These are phyloP conservation scores for Phycomyces nitens DNA, from an alignment of 192 early-diverging fungal genomes.

Conservation along the genomic window DNA sequence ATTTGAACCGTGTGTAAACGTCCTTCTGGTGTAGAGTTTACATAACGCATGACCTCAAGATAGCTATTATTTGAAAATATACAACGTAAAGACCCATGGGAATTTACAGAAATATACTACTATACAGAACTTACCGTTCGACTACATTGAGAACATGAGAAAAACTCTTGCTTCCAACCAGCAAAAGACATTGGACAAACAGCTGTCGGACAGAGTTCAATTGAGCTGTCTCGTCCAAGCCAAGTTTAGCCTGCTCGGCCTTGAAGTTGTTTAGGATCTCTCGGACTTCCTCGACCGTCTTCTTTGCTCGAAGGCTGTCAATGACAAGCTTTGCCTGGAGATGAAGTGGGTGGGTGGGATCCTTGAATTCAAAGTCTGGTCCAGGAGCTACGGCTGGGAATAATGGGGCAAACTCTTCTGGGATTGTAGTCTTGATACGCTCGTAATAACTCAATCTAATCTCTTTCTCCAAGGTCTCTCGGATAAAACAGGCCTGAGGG, in stretches of 20 bases:
- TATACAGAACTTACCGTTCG: slow-evolving; percentile 61
- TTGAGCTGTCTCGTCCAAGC: slow-evolving; percentile 32
- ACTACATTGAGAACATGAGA: slow-evolving; percentile 89
- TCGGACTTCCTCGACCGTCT: slow-evolving; percentile 45
- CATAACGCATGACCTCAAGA: slow-evolving; percentile 54
- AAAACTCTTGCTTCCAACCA: slow-evolving; percentile 91
- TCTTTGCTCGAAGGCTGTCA: slow-evolving; percentile 43
- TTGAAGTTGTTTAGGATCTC: slow-evolving; percentile 41
- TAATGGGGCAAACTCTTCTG: slow-evolving; percentile 56
- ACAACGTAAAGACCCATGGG: not conserved
- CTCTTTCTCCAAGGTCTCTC: slow-evolving; percentile 83
- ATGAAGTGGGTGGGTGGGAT: slow-evolving; percentile 44
- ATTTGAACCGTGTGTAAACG: slow-evolving; percentile 72
- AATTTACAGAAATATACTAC: not conserved
- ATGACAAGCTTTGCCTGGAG: slow-evolving; percentile 38
- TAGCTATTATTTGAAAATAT: slow-evolving; percentile 43
- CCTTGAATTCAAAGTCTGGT: slow-evolving; percentile 70
- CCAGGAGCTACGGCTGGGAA: slow-evolving; percentile 63
- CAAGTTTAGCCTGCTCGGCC: slow-evolving; percentile 31
- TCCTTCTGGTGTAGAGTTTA: slow-evolving; percentile 60
- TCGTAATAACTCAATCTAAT: slow-evolving; percentile 89
- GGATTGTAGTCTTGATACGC: slow-evolving; percentile 74
- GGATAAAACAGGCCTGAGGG: slow-evolving; percentile 69
- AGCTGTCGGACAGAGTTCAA: slow-evolving; percentile 62
- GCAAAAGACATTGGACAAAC: slow-evolving; percentile 80